Base-by-base conservation (phyloP, 352 stramenopile genomes). In the Blastocystis sp. region DNA sequence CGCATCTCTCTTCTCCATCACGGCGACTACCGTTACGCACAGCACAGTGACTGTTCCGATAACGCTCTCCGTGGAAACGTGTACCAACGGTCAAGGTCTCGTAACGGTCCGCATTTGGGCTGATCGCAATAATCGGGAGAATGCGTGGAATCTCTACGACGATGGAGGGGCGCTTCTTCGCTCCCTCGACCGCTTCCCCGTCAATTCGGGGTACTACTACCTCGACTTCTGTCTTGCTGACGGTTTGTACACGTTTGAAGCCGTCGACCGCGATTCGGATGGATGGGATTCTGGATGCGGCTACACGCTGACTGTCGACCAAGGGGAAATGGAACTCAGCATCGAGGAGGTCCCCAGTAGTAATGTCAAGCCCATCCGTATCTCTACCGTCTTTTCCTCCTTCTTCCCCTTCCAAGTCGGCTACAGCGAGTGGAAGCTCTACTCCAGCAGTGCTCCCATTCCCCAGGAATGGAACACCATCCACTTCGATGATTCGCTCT, bases 381-480 rank as follows among this genome's bases (percentile, higher is more conserved):
- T 14, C 24, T n/a, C n/a, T n/a, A 73, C 61, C 24, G 21, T 42
- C 6, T 73, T 73, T 36, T 73, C 61, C 6, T 48, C 24, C 61
- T 73, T 36, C 21, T 27, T 73, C 34, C 61, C 61, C 24, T 73
- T 73, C 61, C 61, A 73, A 36, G 29, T 73, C 40, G 36, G 51
- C 1, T 73, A 73, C 38, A 36, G 51, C 61, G 29, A 73, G 0
- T 73, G 61, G 61, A 51, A 32, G 1, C 3, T 53, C 6, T 46
- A n/a, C 34, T n/a, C n/a, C n/a, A 14, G 24, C 36, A 36, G 34
- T 21, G 36, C 49, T 4, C n/a, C 18, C 53, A 36, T 46, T 9
- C 36, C 61, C 29, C 14, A 3, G 4, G 11, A 73, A 4, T 73
- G 61, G 61, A 53, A 48, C 29, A 32, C 21, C 24, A 27, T 29